phyloP scores from a whole-genome alignment of 2,329 filamentous ascomycete species.

The Anthostomella pinea region DNA sequence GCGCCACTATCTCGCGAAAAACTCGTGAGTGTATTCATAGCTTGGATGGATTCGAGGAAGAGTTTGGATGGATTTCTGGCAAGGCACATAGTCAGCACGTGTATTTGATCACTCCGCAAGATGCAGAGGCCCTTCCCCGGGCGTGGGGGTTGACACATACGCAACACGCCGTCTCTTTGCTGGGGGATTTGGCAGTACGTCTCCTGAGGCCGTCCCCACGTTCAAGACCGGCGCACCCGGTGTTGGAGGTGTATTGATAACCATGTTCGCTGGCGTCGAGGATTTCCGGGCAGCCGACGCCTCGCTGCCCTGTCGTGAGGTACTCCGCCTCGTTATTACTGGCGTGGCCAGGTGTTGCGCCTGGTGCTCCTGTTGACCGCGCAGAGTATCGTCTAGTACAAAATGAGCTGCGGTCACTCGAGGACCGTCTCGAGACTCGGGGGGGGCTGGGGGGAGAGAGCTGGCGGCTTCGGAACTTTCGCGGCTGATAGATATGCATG shows the following conservation, averaged over 20 bases:
- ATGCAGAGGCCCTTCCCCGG: neutral
- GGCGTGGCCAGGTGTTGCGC: constrained; percentile 7
- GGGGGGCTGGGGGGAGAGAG: constrained; percentile 28
- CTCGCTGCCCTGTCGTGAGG: constrained; percentile 13
- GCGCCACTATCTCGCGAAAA: constrained; percentile 15
- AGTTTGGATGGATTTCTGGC: constrained; percentile 15
- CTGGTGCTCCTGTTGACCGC: constrained; percentile 7
- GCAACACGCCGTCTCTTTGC: constrained; percentile 26
- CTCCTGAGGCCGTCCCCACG: constrained; percentile 5
- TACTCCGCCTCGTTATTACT: constrained; percentile 6
- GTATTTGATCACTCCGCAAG: neutral
- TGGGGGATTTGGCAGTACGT: constrained; percentile 9
- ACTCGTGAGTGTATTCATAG: constrained; percentile 8
- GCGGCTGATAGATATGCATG: constrained; percentile 34
- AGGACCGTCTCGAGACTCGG: constrained; percentile 24
- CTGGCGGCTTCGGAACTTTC: constrained; percentile 32
- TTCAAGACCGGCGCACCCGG: constrained; percentile 13
- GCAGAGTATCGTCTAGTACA: constrained; percentile 15
- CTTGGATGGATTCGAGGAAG: constrained; percentile 18
- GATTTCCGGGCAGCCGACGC: constrained; percentile 7
- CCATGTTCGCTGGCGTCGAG: constrained; percentile 18
- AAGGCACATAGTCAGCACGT: constrained; percentile 2
- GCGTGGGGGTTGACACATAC: constrained; percentile 17
- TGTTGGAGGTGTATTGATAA: constrained; percentile 25
- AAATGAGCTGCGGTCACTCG: constrained; percentile 29